A percentile compares a stretch with the other conserved stretches of the same genome.
phyloP scores from a whole-genome alignment of 2,329 filamentous ascomycete species.

The Botrytis deweyae region DNA sequence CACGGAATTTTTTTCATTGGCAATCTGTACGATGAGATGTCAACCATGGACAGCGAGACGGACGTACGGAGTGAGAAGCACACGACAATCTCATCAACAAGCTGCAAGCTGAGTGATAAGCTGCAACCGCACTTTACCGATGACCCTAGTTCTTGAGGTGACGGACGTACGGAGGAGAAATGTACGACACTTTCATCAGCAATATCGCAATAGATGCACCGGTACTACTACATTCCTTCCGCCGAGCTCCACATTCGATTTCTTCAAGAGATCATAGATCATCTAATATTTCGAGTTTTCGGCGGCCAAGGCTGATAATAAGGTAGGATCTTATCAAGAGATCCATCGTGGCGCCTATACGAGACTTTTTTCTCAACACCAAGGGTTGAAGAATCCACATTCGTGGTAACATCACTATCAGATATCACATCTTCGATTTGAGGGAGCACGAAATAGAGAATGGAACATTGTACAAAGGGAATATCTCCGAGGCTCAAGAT shows the following conservation, averaged over 20 bases:
- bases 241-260: not conserved
- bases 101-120: not conserved
- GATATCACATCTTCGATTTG: not conserved
- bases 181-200: constrained; percentile 6
- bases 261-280: not conserved
- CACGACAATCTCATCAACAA: not conserved
- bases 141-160: constrained; percentile 2
- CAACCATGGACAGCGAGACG: not conserved
- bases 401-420: not conserved
- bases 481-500: not conserved
- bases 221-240: not conserved
- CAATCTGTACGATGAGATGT: constrained; percentile 6
- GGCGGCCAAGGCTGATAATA: not conserved
- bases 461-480: not conserved
- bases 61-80: constrained; percentile 5
- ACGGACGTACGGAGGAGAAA: not conserved
- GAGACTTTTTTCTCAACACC: not conserved
- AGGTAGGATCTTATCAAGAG: not conserved
- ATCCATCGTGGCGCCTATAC: constrained; percentile 4
- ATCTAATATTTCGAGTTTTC: not conserved
- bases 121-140: constrained; percentile 6
- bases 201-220: not conserved
- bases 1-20: constrained; percentile 1
- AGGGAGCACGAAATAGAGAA: not conserved
- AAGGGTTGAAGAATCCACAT: not conserved